Base-by-base conservation (phyloP, 805 yeast species). In the Kodamaea hsintzibuensis region DNA sequence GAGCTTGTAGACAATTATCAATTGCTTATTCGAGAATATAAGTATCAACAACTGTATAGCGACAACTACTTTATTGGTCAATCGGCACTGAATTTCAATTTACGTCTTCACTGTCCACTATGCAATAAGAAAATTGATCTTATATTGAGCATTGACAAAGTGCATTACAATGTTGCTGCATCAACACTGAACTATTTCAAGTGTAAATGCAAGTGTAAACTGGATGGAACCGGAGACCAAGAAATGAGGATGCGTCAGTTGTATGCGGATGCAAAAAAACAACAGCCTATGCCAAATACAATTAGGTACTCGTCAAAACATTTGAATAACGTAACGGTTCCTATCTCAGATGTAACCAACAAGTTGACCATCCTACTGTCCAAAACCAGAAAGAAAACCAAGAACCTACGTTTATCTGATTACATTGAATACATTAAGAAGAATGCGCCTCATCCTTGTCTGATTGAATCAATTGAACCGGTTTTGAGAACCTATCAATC, bases 271-370 rank as follows among this genome's bases (percentile, higher is more conserved):
- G 35, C 58, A 2, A n/a, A 18, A 9, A 12, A 14, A 6, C 25
- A 18, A 5, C 30, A 18, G 9, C 39, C 47, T 2, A 18, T 56
- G 5, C 56, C 58, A 2, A 55, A 56, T 7, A 18, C 50, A 17
- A 47, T 46, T 37, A 38, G 45, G 10, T 51, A 49, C 48, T 53
- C 47, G 19, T 57, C 61, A 18, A 16, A 25, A 16, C 52, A 53
- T n/a, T 43, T 58, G 13, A 42, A 37, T n/a, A 7, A 10, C 8
- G n/a, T 16, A 22, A 43, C 43, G 4, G 35, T 30, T 5, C 13
- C 35, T 9, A 30, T 30, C 3, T 2, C 35, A 5, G 35, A 9
- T 9, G 35, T 8, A 30, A 8, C 35, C 10, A 30, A 30, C 35
- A 30, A 30, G 10, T 12, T 30, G 25, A 22, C 25, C 25, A 30